phyloP scores from a whole-genome alignment of 148 eudicot species.

The Polygonum maritimum region DNA sequence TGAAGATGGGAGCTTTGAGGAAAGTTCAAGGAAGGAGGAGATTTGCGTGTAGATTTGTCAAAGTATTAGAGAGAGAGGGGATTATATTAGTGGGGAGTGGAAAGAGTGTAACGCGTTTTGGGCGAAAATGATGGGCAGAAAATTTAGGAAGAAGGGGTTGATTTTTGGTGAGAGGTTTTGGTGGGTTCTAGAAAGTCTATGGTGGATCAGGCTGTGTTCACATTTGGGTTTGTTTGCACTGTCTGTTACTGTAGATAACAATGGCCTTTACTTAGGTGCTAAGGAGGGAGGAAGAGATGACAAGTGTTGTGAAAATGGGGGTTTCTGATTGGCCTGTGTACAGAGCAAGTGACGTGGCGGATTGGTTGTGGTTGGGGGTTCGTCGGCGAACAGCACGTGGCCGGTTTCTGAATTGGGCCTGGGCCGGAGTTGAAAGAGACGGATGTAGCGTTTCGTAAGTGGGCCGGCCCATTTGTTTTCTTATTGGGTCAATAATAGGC shows the following conservation, averaged over 20 bases:
- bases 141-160: background rate
- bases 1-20: conserved; percentile 19
- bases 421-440: background rate
- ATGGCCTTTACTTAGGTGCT: conserved; percentile 10
- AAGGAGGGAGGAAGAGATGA: conserved; percentile 1
- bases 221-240: background rate
- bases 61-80: conserved; percentile 19
- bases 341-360: background rate
- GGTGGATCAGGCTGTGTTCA: background rate
- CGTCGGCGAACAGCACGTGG: background rate
- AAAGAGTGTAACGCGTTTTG: conserved; percentile 7
- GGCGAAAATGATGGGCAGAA: background rate
- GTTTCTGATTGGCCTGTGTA: background rate
- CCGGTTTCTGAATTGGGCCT: background rate
- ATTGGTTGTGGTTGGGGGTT: background rate
- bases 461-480: too few relatives aligned
- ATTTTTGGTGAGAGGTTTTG: background rate
- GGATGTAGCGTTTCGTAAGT: background rate
- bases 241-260: too few relatives aligned
- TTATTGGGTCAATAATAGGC: background rate
- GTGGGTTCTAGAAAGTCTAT: conserved; percentile 14
- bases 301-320: background rate
- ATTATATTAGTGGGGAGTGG: background rate
- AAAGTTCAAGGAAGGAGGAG: conserved; percentile 42
- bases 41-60: conserved; percentile 73